Evolutionary conservation across 139 green algal genomes (phyloP).

Genomic region (Chlamydomonas urium): DNA sequence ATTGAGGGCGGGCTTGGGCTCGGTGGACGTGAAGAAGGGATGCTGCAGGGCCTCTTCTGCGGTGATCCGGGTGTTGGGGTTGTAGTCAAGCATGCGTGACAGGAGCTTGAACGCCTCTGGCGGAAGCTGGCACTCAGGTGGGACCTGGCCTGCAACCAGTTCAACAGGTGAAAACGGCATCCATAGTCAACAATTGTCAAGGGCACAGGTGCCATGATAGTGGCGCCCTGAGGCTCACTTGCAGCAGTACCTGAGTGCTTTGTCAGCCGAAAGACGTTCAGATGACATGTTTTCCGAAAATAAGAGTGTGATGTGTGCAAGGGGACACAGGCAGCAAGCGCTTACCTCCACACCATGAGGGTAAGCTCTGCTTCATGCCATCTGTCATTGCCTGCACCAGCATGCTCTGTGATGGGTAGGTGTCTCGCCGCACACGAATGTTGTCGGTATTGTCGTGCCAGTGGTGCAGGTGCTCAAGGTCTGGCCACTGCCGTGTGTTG

Average conservation of each 20-base stretch:
- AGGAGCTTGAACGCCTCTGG: constrained; percentile 43
- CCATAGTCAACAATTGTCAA: too few species aligned
- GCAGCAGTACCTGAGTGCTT: background rate
- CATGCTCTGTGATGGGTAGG: background rate
- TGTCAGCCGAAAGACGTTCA: background rate
- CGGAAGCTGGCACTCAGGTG: constrained; percentile 23
- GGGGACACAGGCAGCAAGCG: background rate
- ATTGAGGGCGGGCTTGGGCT: background rate
- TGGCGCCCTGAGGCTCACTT: too few species aligned
- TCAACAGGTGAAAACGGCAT: too few species aligned
- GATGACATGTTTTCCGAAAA: background rate
- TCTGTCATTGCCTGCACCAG: constrained; percentile 33
- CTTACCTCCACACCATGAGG: constrained; percentile 13
- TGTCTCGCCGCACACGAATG: constrained; percentile 2
- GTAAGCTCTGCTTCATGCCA: constrained; percentile 22
- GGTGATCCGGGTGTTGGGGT: constrained; percentile 51
- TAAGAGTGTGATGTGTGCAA: background rate
- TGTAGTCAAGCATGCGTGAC: constrained; percentile 50
- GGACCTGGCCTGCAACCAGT: background rate
- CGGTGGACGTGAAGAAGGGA: constrained; percentile 40
- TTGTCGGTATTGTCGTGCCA: constrained; percentile 39
- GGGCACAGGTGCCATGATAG: too few species aligned
- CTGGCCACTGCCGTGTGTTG: background rate
- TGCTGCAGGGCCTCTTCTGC: constrained; percentile 55
- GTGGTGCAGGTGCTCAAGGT: constrained; percentile 46